Base-by-base conservation (phyloP, 768 basidiomycete genomes). In the Amanita thiersii region DNA sequence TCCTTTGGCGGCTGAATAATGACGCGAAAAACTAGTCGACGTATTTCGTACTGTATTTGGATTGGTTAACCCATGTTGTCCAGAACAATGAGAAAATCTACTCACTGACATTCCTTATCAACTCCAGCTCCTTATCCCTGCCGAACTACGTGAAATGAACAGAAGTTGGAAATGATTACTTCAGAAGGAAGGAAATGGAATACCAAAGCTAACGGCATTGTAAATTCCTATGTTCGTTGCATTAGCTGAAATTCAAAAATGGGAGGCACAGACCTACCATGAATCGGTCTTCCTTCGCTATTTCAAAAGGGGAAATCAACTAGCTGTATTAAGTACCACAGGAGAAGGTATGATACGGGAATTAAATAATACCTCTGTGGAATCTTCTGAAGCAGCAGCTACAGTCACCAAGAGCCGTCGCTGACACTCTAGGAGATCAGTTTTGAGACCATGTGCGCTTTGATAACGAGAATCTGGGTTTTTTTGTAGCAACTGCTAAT, bases 301-400 rank as follows among this genome's bases (percentile, higher is more conserved):
- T 81, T 24, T 79, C 75, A 49, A 86, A 86, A 14, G 60, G 58
- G 1, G 81, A 75, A 48, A 86, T 83, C 40, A 85, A 73, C 77
- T 83, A 18, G 31, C 19, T 14, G 37, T 35, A 15, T 40, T 49
- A 15, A 49, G 37, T 52, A 35, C 50, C 14, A 21, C 10, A 29
- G 25, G 4, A 29, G 18, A 25, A 34, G 39, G 32, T 37, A 36
- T 37, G 31, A 37, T 18, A 4, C 10, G 14, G 14, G 12, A 19
- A 34, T 12, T n/a, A 32, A 11, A 4, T 48, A 57, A 23, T 47
- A 77, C 76, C 59, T 81, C 79, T 11, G 66, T 61, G 23, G 78
- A 73, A 38, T 74, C 69, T 39, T 77, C 78, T 7, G 73, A 70
- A 11, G 67, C 61, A 0, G 77, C 67, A 5, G 74, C 73, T 3